Percentiles rank a stretch among this genome's conserved stretches.
Evolutionary conservation across 2,329 filamentous ascomycete genomes (phyloP).

Genomic region (Nigrograna mackinnonii): DNA sequence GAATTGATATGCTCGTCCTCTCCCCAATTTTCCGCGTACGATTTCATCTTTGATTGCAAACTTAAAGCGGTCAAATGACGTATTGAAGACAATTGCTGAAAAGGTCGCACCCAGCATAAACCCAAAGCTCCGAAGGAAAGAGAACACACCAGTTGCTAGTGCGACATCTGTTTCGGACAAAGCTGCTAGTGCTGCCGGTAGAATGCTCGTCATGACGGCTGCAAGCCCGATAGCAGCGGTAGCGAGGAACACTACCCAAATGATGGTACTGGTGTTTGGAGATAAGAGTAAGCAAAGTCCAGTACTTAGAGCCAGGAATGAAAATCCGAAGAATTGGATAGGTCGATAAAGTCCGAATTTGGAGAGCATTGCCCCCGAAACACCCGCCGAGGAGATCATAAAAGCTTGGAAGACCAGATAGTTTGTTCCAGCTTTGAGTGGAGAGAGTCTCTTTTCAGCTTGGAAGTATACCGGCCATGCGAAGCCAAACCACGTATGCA

Average conservation of each 20-base stretch:
- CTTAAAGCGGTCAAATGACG: conserved; percentile 4
- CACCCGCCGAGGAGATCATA: conserved; percentile 4
- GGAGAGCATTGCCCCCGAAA: conserved; percentile 3
- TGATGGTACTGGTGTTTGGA: neutral
- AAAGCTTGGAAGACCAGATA: conserved; percentile 8
- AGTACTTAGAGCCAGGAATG: conserved; percentile 1
- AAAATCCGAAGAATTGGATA: conserved; percentile 5
- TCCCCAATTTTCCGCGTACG: neutral
- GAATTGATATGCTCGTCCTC: conserved; percentile 9
- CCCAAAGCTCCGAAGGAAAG: conserved; percentile 10
- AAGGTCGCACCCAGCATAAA: conserved; percentile 10
- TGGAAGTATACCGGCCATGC: conserved; percentile 44
- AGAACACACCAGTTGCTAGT: conserved; percentile 5
- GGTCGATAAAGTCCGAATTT: conserved; percentile 25
- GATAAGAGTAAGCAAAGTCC: conserved; percentile 7
- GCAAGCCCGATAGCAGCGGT: conserved; percentile 4
- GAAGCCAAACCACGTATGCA: conserved; percentile 42
- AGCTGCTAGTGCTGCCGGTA: conserved; percentile 10
- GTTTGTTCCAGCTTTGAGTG: conserved; percentile 8
- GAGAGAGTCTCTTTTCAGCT: conserved; percentile 3
- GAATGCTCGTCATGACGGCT: conserved; percentile 2
- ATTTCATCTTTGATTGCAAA: conserved; percentile 2
- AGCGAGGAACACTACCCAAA: conserved; percentile 6
- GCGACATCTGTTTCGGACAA: conserved; percentile 8
- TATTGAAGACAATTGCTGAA: conserved; percentile 11